Evolutionary conservation across 371 early-diverging fungal species (phyloP), one percentile per base, ranked within the genome.

Genomic region (Mucor circinelloides): DNA sequence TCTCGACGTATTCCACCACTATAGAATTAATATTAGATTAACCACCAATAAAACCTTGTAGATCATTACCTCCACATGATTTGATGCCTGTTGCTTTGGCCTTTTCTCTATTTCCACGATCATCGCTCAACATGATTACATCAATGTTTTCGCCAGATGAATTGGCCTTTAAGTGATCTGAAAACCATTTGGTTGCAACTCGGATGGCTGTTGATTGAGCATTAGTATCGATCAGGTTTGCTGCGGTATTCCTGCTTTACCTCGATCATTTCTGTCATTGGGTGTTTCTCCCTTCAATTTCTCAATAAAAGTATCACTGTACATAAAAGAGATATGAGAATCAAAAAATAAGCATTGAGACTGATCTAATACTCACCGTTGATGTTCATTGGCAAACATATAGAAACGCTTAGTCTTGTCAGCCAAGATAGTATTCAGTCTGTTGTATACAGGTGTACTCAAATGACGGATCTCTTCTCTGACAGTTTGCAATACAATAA

Each of bases 311-410:
- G 96, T 95, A 36, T 93, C 94, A 55, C 93, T 90, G 67, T 23
- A 44, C 12, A 34, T 19, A 38, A 32, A 9, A 23, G 28, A 27
- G 23, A 38, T 32, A 9, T 28, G 28, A 27, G 23, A 36, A 28
- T 40, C 25, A 55, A 21, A 52, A 42, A 50, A 27, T 36, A 3
- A 32, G 25, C 13, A 36, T 36, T 36, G 36, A 1, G 13, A 36
- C 3, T 36, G 36, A 36, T 36, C 36, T 13, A 36, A 23, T n/a
- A 23, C 36, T 36, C 75, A 90, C 84, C 89, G 77, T 80, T 94
- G 93, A 68, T 95, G 95, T 69, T 98, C 98, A 79, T 98, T 97
- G 7, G 94, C 93, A 81, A 98, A 97, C 32, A 96, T 90, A 68
- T 89, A 94, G 72, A 95, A 94, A 10, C 86, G 85, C 54, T 91